Base-by-base conservation (phyloP, 2,329 filamentous ascomycete species). In the Xylariomycetidae sp. region DNA sequence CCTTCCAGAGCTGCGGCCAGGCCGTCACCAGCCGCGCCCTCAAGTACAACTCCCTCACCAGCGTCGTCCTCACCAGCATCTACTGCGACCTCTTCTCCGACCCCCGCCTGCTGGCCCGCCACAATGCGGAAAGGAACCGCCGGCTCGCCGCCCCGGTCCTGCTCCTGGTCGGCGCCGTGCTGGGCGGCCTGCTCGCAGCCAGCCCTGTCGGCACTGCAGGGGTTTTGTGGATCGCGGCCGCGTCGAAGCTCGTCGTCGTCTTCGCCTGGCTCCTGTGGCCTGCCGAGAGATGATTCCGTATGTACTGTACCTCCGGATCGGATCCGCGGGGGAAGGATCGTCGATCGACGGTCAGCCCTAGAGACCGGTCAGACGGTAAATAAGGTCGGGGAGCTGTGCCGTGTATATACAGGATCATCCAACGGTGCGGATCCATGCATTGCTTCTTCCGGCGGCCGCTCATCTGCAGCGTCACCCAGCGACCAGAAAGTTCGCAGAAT, bases 81-180 rank as follows among this genome's bases (percentile, higher is more conserved):
- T 90, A 89, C 62, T 88, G 83, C 52, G 85, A 90, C 54, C 52
- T 90, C 14, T 86, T 86, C 46, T 82, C 79, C 2, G 82, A 87
- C 36, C 59, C 62, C 19, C 56, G 67, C 16, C 47, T 76, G 4
- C 68, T 75, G 22, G 54, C 56, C 1, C 20, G 20, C 20, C 41
- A 53, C 25, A 75, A 75, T 38, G 54, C 54, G 5, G 70, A 74
- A 51, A 54, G 72, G 19, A 74, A 76, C 42, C 61, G 68, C 14
- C 56, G 73, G 27, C 52, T 67, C 2, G 67, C 58, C 0, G 73
- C 72, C 1, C 71, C 72, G 2, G 31, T 68, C 2, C 46, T 72
- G 28, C 58, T 76, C 3, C 50, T 76, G 1, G 14, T 61, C 1
- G 73, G 73, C 0, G 73, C 70, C 10, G 51, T 76, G 7, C 25